Base-by-base conservation (phyloP, 345 rosid species). In the Dimocarpus longan region DNA sequence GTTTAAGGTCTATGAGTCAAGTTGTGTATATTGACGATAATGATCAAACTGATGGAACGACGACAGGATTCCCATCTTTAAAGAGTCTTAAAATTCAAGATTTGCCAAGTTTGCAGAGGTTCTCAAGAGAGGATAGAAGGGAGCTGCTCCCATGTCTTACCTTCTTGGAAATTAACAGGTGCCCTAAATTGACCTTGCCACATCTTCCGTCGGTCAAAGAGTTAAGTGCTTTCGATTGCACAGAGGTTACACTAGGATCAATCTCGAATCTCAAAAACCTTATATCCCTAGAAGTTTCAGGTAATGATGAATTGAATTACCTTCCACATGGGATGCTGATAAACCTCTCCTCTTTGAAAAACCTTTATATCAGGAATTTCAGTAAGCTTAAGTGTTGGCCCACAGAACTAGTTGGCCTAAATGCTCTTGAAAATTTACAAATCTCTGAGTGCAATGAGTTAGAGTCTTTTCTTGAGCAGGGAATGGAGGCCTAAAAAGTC, bases 161-260 rank as follows among this genome's bases (percentile, higher is more conserved):
- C 24, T 7, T 0, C n/a, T 6, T 69, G 0, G 15, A 4, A 0
- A 71, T 71, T 26, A 0, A 0, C 6, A 4, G 3, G 0, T 28
- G 74, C 13, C 63, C 24, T 16, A 52, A 28, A 26, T 71, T 71
- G 10, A 52, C 43, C 0, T 26, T 71, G 62, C 43, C 44, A 16
- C 8, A 60, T 28, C 74, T 71, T 50, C 63, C 74, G 16, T 50
- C 74, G 8, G 56, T 44, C 0, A 16, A 50, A 50, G 0, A 50
- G 18, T 50, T 50, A 50, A 50, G 0, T 12, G 54, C 26, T 10
- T 4, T 0, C 0, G 0, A 10, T 26, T 50, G 56, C 56, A 50
- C 3, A 12, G 56, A 13, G 6, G 56, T 5, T 5, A 3, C 13
- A 13, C 19, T 4, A 4, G 56, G 56, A 50, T 50, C 56, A 50